These are phyloP conservation scores for Cutaneotrichosporon mucoides DNA, from an alignment of 1,284 basidiomycete species.

Conservation along the genomic window DNA sequence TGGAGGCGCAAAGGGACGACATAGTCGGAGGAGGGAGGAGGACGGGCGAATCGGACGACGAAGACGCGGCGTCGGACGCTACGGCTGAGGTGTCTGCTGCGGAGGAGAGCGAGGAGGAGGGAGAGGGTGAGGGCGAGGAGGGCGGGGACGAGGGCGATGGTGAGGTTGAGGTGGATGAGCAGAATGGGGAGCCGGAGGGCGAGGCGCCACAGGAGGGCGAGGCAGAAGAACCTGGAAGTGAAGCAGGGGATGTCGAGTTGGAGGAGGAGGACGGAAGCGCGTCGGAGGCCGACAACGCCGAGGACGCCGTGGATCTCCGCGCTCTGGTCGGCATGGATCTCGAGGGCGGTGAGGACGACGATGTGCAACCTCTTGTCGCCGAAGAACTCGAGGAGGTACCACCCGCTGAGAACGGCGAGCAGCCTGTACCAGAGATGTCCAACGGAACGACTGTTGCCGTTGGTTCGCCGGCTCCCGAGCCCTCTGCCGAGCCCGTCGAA, in stretches of 20 bases:
- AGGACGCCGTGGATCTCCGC: neutral
- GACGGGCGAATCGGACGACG: conserved; percentile 5
- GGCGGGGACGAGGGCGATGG: conserved; percentile 9
- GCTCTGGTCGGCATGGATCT: neutral
- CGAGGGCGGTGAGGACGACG: neutral
- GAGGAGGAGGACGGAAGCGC: neutral
- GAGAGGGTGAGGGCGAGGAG: conserved; percentile 5
- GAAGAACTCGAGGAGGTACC: too few species aligned
- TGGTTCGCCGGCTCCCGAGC: too few species aligned
- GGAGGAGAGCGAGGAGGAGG: conserved; percentile 42
- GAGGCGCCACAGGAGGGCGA: neutral
- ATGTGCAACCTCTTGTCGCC: neutral
- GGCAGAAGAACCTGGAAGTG: neutral
- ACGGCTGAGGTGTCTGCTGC: conserved; percentile 30
- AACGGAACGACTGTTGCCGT: too few species aligned
- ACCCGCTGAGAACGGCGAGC: too few species aligned
- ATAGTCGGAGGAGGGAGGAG: conserved; percentile 51
- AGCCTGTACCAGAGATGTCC: too few species aligned
- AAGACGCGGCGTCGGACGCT: conserved; percentile 27
- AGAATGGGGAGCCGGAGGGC: too few species aligned
- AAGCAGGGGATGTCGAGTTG: neutral
- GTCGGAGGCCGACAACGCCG: neutral
- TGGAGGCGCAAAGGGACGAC: conserved; percentile 76
- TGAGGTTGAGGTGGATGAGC: too few species aligned
- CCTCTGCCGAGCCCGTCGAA: too few species aligned